Evolutionary conservation across 768 basidiomycete genomes (phyloP), one percentile per base, ranked within the genome.

Genomic region (Pisolithus orientalis): DNA sequence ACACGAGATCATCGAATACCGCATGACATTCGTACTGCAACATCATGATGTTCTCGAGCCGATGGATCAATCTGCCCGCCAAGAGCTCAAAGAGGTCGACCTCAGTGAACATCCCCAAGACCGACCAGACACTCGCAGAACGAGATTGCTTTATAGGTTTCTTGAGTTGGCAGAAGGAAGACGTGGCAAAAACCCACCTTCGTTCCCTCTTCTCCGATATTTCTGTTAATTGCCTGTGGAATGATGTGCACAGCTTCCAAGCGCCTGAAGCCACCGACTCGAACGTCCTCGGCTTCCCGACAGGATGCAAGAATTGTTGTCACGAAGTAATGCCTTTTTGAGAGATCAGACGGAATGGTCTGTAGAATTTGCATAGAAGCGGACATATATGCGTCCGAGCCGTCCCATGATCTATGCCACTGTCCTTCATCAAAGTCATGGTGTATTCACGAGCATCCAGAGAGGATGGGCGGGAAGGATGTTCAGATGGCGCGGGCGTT

Each of bases 391-490:
- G 4, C 28, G 28, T 7, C 28, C 28, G 28, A 29, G 28, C 28
- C 28, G 28, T 29, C 3, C 28, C 4, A 29, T 29, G 28, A 29
- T 29, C 28, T 7, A 29, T 4, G 7, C 4, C 7, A 29, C 28
- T 7, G 3, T 29, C 28, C 28, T 29, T 7, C 28, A 29, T 29
- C 7, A 29, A 7, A 29, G 28, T 7, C 28, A 29, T 4, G 7
- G 7, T 4, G 7, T 29, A 29, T 29, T 29, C 4, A 29, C 54
- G 29, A 29, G 28, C 48, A 31, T 53, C 50, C 27, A 63, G 52
- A 40, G 63, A 62, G 5, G 57, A 62, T 16, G 62, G 51, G 21
- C 62, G 39, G 32, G 53, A 56, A 16, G 62, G 47, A 52, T 58
- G 57, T 10, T 48, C 39, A 21, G 57, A 58, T 11, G 56, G 51